Base-by-base conservation (phyloP, 2,329 filamentous ascomycete genomes). In the Exophiala spinifera region DNA sequence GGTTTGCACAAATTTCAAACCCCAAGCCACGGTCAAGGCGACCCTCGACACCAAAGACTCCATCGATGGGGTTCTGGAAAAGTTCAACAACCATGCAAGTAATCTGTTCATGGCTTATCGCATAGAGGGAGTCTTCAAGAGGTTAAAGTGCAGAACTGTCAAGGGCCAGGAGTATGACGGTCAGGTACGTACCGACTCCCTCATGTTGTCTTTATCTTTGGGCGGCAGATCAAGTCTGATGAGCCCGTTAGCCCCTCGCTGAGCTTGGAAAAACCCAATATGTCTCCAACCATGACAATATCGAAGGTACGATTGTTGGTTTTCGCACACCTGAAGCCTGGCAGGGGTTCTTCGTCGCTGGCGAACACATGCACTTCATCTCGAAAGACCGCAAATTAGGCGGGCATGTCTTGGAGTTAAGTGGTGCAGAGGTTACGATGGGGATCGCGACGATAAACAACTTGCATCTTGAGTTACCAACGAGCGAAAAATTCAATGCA, bases 331-430 rank as follows among this genome's bases (percentile, higher is more conserved):
- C 72, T 1, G 55, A 55, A 31, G 71, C 69, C 44, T 71, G 69
- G 66, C 70, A 71, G 46, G 72, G 72, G 1, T 71, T 74, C 53
- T 69, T 69, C 14, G 69, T 75, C 2, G 69, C 70, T 2, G 72
- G 73, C 4, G 69, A 74, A 53, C 73, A 75, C 63, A 53, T 74
- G 51, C 72, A 75, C 62, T 75, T 74, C 51, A 64, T 75, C 46
- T 64, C 67, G 7, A 62, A 64, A 20, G 70, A 72, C 37, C 59
- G 67, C 20, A 68, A 52, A 3, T 61, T 65, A 14, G 74, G 72
- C 1, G 74, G 74, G 0, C 74, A 74, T 67, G 68, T 74, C 8
- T 55, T 74, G 39, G 71, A 74, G 49, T 49, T 74, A 14, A 66
- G 67, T 11, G 63, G 64, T 23, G 59, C 65, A 14, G 52, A 64